Evolutionary conservation across 2,329 filamentous ascomycete genomes (phyloP), one percentile per base, ranked within the genome.

Genomic region (Pyricularia pennisetigena): DNA sequence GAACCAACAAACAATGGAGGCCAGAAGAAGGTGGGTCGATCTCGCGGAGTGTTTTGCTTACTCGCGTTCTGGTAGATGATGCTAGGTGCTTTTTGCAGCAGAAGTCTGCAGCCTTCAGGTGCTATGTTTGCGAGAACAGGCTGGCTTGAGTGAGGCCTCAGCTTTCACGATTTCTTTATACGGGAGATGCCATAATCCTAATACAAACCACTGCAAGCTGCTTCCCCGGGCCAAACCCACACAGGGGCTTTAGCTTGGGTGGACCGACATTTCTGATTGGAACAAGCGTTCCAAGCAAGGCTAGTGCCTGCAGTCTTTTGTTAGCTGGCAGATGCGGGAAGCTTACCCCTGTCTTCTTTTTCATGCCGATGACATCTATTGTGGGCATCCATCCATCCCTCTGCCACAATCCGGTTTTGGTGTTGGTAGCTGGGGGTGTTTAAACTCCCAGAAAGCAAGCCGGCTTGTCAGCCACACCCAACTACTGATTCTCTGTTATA

Each of bases 401-500:
- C 59, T 28, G 23, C 24, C 59, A 62, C 8, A 62, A 62, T 62
- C 59, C 59, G 59, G 59, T 62, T 62, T 62, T 62, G 59, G 59
- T 28, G 12, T 26, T 26, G 59, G 9, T 28, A 16, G 41, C 41
- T n/a, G 41, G 14, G 3, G 16, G 2, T 49, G 41, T n/a, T 49
- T 26, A 62, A 62, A 62, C 26, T 26, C 59, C 2, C 59, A 62
- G 24, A 24, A 62, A 62, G 26, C 57, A 62, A 28, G 12, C 59
- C 24, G 24, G 24, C 59, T 62, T 26, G 12, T 12, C 59, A 62
- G 59, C 59, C 59, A 62, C 59, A 62, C 14, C 59, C 59, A 12
- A 62, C 59, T 62, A 62, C 59, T 16, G 59, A 62, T 62, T 62
- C 59, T 62, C 59, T 62, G 59, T 49, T 49, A 62, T 62, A 28